phyloP scores from a whole-genome alignment of 352 stramenopile genomes.

The Poterioochromonas sp. region DNA sequence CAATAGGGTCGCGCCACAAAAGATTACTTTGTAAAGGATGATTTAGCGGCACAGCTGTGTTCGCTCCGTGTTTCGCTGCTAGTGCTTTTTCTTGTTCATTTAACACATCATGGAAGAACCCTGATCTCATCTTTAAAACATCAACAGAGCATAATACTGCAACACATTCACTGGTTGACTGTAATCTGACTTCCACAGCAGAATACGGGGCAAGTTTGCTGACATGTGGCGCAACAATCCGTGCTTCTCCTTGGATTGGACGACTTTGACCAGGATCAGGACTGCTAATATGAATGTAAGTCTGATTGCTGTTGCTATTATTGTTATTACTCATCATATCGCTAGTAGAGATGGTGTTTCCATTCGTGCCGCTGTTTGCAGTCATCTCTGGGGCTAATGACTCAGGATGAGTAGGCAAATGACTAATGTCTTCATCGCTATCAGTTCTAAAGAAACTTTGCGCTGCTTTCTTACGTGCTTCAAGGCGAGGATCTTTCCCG shows the following conservation, averaged over 20 bases:
- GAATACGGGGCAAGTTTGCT: neutral
- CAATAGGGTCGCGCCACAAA: constrained; percentile 3
- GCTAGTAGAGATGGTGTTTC: too few species aligned
- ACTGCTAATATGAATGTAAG: neutral
- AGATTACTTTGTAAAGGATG: neutral
- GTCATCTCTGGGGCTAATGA: too few species aligned
- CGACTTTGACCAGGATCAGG: neutral
- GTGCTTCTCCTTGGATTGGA: neutral
- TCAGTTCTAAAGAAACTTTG: too few species aligned
- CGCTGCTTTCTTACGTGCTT: too few species aligned
- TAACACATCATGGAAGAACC: constrained; percentile 9
- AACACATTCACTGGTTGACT: neutral
- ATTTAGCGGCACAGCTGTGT: neutral
- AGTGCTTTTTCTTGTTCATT: neutral
- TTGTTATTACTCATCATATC: too few species aligned
- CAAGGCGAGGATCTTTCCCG: too few species aligned
- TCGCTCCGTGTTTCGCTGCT: too few species aligned
- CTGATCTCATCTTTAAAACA: constrained; percentile 32
- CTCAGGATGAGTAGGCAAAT: too few species aligned
- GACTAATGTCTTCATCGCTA: too few species aligned
- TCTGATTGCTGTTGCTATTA: too few species aligned
- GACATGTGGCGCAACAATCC: constrained; percentile 20
- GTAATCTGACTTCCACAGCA: constrained; percentile 6
- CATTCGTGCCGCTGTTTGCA: too few species aligned
- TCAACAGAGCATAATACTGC: constrained; percentile 26